Evolutionary conservation across 176 grass and related monocot species (phyloP).

Genomic region (Urochloa ruziziensis): DNA sequence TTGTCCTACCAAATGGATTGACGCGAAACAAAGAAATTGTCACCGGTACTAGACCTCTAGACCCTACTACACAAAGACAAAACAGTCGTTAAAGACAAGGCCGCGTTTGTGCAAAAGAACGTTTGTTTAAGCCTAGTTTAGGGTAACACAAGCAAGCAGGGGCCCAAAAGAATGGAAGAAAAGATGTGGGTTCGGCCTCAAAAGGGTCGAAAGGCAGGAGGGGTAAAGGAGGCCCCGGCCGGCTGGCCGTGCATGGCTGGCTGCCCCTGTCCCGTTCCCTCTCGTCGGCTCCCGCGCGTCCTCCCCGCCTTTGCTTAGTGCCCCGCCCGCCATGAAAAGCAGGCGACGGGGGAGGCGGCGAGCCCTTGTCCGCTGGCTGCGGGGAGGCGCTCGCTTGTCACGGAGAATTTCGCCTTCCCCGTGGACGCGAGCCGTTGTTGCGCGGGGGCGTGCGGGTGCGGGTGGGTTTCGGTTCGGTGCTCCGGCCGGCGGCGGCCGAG

Average conservation of each 20-base stretch:
- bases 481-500: background rate
- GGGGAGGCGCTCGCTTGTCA: slow-evolving; percentile 57
- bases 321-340: slow-evolving; percentile 68
- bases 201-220: slow-evolving; percentile 78
- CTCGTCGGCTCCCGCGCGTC: slow-evolving; percentile 36
- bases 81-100: slow-evolving; percentile 67
- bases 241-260: slow-evolving; percentile 5
- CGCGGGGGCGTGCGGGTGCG: background rate
- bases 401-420: slow-evolving; percentile 37
- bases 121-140: slow-evolving; percentile 46
- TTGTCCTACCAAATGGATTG: background rate
- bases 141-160: slow-evolving; percentile 14
- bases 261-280: slow-evolving; percentile 47
- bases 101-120: slow-evolving; percentile 59
- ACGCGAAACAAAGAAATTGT: slow-evolving; percentile 10
- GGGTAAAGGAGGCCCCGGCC: slow-evolving; percentile 19
- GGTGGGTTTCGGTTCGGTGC: background rate
- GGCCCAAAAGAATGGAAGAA: slow-evolving; percentile 45
- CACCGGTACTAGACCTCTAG: background rate
- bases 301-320: background rate
- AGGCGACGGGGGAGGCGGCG: slow-evolving; percentile 28
- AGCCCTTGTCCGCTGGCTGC: slow-evolving; percentile 68
- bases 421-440: slow-evolving; percentile 32
- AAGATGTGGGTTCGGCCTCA: slow-evolving; percentile 54
- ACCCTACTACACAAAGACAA: slow-evolving; percentile 33